Conservation (phyloP, 1,284 basidiomycete species). For the Mycosarcoma maydis region DNA sequence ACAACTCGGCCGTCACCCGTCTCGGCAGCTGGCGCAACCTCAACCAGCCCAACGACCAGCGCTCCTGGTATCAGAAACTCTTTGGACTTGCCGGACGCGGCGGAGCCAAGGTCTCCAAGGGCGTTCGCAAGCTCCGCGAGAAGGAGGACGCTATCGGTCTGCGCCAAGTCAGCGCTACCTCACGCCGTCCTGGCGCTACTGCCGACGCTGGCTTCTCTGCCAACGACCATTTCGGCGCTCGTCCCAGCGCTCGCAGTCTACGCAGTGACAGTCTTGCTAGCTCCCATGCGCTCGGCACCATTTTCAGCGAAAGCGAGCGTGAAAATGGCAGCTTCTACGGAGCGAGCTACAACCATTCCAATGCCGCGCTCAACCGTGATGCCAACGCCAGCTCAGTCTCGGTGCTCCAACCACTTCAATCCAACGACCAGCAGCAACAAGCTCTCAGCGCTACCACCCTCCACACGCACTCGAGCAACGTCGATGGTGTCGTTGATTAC, state of each 20-base stretch:
- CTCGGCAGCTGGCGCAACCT: conserved; percentile 88
- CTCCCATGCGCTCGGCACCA: conserved; percentile 50
- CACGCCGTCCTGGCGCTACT: conserved; percentile 70
- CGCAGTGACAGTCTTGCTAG: conserved; percentile 51
- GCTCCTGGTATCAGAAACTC: conserved; percentile 78
- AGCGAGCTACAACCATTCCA: conserved; percentile 23
- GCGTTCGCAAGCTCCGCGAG: conserved; percentile 84
- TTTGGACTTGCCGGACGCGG: conserved; percentile 72
- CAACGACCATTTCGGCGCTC: conserved; percentile 23
- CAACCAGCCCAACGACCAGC: conserved; percentile 82
- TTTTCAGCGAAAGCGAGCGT: conserved; percentile 56
- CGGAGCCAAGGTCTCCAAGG: conserved; percentile 75
- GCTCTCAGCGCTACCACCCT: conserved; percentile 16
- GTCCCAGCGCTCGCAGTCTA: conserved; percentile 15
- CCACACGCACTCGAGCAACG: conserved; percentile 7
- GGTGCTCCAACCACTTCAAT: conserved; percentile 22
- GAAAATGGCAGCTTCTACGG: conserved; percentile 31
- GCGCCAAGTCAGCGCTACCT: conserved; percentile 47
- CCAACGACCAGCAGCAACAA: conserved; percentile 15
- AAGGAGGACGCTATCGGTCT: conserved; percentile 74
- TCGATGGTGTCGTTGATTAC: conserved; percentile 74
- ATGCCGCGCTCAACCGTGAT: conserved; percentile 16
- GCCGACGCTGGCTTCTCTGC: conserved; percentile 47
- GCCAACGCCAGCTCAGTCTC: conserved; percentile 32
- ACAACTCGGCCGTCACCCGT: conserved; percentile 85